Evolutionary conservation across 2,329 filamentous ascomycete genomes (phyloP).

Genomic region (Beauveria asiatica): DNA sequence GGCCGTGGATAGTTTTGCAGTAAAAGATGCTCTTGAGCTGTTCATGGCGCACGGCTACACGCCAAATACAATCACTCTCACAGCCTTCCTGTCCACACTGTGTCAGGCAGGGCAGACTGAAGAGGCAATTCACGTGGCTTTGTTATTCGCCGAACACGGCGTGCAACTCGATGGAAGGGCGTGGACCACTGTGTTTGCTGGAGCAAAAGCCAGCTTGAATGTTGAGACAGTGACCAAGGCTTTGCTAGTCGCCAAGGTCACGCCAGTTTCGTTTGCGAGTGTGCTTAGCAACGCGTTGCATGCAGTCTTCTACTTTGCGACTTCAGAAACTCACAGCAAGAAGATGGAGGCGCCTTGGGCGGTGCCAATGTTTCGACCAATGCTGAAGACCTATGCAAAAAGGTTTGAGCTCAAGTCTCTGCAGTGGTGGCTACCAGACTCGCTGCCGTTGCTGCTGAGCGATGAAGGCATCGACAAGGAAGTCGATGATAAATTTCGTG

Average conservation of each 20-base stretch:
- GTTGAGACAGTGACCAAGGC: slow-evolving; percentile 38
- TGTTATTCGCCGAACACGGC: slow-evolving; percentile 30
- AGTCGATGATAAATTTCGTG: slow-evolving; percentile 17
- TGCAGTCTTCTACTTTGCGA: slow-evolving; percentile 36
- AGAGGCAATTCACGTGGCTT: slow-evolving; percentile 26
- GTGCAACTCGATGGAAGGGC: slow-evolving; percentile 57
- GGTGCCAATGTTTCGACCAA: slow-evolving; percentile 34
- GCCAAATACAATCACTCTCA: slow-evolving; percentile 56
- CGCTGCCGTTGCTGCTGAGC: slow-evolving; percentile 23
- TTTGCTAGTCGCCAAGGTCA: slow-evolving; percentile 36
- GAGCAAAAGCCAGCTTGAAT: slow-evolving; percentile 53
- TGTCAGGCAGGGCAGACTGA: slow-evolving; percentile 39
- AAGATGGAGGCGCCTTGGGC: slow-evolving; percentile 23
- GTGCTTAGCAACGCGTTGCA: slow-evolving; percentile 37
- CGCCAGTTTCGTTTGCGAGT: slow-evolving; percentile 32
- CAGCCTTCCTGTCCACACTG: slow-evolving; percentile 63
- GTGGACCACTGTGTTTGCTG: slow-evolving; percentile 61
- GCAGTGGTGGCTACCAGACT: slow-evolving; percentile 30
- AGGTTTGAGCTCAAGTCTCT: slow-evolving; percentile 39
- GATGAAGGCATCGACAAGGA: slow-evolving; percentile 10
- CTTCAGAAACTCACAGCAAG: slow-evolving; percentile 29
- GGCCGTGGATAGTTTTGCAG: slow-evolving; percentile 19
- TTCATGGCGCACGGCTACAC: slow-evolving; percentile 53
- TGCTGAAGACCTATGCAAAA: slow-evolving; percentile 41
- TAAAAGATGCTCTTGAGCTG: slow-evolving; percentile 23